phyloP scores from a whole-genome alignment of 1,284 basidiomycete species.

The Cutaneotrichosporon mucoides region DNA sequence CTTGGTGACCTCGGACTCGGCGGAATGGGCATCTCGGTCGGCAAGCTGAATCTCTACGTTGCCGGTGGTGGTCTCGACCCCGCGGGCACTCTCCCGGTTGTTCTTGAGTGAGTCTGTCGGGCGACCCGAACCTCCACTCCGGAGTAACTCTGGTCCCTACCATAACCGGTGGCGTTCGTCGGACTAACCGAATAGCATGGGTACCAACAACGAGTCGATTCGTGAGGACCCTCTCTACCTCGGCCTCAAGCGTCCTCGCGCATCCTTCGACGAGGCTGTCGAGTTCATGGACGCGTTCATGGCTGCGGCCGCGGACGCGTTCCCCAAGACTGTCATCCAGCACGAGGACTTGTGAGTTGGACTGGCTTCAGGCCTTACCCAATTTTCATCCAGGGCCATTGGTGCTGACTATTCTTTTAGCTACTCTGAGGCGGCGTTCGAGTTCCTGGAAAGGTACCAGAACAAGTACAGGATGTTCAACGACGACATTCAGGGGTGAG shows the following conservation, averaged over 20 bases:
- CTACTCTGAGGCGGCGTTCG: constrained; percentile 78
- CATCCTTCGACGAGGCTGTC: constrained; percentile 57
- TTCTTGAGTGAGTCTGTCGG: constrained; percentile 48
- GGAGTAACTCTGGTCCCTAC: background rate
- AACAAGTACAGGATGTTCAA: constrained; percentile 78
- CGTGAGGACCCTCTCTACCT: constrained; percentile 87
- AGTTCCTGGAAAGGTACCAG: constrained; percentile 71
- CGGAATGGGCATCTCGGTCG: constrained; percentile 83
- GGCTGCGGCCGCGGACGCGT: constrained; percentile 66
- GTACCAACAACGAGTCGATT: constrained; percentile 78
- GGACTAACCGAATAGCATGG: constrained; percentile 53
- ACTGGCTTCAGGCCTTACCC: no score
- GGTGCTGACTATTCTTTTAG: no score
- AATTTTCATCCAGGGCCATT: no score
- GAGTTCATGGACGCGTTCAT: constrained; percentile 94
- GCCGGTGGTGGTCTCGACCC: constrained; percentile 80
- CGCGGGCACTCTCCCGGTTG: constrained; percentile 78
- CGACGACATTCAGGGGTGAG: constrained; percentile 70
- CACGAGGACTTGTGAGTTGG: constrained; percentile 98
- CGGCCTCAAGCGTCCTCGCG: constrained; percentile 70
- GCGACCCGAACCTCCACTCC: no score
- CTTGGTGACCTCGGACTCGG: constrained; percentile 75
- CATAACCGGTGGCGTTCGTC: background rate
- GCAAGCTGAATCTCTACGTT: constrained; percentile 87
- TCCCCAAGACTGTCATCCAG: constrained; percentile 79